Percentiles rank a stretch among this genome's conserved stretches.
Conservation (phyloP, 2,329 filamentous ascomycete species). For the Cercospora citrullina region DNA sequence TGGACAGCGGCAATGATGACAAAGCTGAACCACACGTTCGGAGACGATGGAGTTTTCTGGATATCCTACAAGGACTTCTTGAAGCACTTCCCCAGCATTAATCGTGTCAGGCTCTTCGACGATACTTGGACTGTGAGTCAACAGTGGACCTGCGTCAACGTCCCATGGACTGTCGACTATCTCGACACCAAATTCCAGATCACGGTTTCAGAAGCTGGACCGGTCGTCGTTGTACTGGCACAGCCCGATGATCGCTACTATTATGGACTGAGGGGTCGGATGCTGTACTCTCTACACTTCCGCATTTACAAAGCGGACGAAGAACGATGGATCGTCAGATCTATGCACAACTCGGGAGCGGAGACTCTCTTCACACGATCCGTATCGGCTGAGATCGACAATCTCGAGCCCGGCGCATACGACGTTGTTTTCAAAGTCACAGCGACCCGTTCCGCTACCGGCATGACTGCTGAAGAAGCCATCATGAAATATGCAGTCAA, state of each 20-base stretch:
- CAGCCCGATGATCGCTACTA: slow-evolving; percentile 65
- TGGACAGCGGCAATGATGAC: slow-evolving; percentile 80
- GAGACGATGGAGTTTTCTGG: slow-evolving; percentile 54
- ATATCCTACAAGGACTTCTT: slow-evolving; percentile 61
- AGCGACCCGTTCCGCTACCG: slow-evolving; percentile 57
- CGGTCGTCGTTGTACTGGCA: slow-evolving; percentile 59
- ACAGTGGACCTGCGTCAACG: slow-evolving; percentile 61
- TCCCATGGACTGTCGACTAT: slow-evolving; percentile 63
- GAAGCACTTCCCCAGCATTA: slow-evolving; percentile 52
- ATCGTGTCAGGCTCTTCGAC: slow-evolving; percentile 61
- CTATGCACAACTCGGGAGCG: slow-evolving; percentile 39
- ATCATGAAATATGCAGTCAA: slow-evolving; percentile 64
- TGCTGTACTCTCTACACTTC: slow-evolving; percentile 59
- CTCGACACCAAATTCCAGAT: slow-evolving; percentile 61
- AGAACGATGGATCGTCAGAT: slow-evolving; percentile 34
- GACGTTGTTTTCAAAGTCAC: slow-evolving; percentile 73
- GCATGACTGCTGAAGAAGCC: slow-evolving; percentile 64
- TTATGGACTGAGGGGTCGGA: slow-evolving; percentile 57
- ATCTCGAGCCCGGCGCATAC: slow-evolving; percentile 73
- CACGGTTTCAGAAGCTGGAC: slow-evolving; percentile 53
- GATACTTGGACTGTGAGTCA: slow-evolving; percentile 63
- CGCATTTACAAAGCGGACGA: slow-evolving; percentile 55
- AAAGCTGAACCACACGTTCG: slow-evolving; percentile 52
- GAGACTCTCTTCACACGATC: slow-evolving; percentile 68
- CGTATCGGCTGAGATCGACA: slow-evolving; percentile 69